Conservation (phyloP, 1,284 basidiomycete species). For the Macrocystidia cucumis region DNA sequence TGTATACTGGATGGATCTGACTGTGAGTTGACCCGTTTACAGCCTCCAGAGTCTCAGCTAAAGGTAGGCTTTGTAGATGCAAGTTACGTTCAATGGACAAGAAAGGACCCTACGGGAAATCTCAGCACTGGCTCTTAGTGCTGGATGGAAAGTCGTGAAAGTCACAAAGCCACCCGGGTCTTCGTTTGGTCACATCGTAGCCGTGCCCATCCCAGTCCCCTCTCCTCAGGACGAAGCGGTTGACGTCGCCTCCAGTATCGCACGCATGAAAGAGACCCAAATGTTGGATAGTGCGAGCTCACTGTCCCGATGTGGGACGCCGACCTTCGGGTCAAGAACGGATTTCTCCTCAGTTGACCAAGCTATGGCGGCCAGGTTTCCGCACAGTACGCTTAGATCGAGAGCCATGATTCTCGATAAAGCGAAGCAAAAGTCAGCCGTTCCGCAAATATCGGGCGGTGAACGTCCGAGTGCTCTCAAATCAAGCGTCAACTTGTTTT, state of each 20-base stretch:
- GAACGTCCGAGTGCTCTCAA: slow-evolving; percentile 9
- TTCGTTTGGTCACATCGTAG: slow-evolving; percentile 59
- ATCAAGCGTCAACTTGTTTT: slow-evolving; percentile 13
- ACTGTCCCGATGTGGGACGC: slow-evolving; percentile 46
- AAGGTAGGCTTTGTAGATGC: slow-evolving; percentile 43
- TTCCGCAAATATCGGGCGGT: slow-evolving; percentile 5
- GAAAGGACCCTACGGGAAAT: slow-evolving; percentile 66
- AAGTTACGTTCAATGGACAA: slow-evolving; percentile 60
- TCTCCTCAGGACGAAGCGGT: slow-evolving; percentile 15
- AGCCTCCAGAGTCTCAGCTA: not conserved
- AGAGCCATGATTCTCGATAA: slow-evolving; percentile 9
- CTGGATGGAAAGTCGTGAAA: slow-evolving; percentile 61
- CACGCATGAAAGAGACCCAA: slow-evolving; percentile 13
- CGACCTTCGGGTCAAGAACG: slow-evolving; percentile 47
- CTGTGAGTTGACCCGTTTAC: slow-evolving; percentile 29
- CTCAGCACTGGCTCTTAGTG: slow-evolving; percentile 42
- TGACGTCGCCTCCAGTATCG: slow-evolving; percentile 16
- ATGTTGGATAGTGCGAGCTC: slow-evolving; percentile 25
- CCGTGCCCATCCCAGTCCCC: slow-evolving; percentile 48
- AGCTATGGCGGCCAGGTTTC: slow-evolving; percentile 28
- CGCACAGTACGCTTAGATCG: slow-evolving; percentile 19
- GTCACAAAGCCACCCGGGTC: slow-evolving; percentile 53
- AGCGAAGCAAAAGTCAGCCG: slow-evolving; percentile 3
- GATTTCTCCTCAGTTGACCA: slow-evolving; percentile 35
- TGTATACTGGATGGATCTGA: slow-evolving; percentile 68